These are phyloP conservation scores for Auricularia cornea DNA, from an alignment of 768 basidiomycete genomes.

Conservation along the genomic window DNA sequence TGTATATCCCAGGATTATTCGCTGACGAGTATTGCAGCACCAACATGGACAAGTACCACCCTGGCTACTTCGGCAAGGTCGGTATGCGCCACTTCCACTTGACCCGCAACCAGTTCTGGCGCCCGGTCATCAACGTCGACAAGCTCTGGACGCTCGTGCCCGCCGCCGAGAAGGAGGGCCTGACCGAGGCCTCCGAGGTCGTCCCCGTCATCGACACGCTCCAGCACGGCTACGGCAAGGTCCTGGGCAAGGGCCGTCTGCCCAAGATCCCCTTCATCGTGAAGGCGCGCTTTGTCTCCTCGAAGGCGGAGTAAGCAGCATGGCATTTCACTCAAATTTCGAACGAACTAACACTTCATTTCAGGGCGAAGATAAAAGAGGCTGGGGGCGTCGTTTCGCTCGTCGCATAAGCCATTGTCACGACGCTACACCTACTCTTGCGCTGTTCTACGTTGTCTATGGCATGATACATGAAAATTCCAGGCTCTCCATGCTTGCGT, in stretches of 20 bases:
- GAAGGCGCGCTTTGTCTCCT: slow-evolving; percentile 93
- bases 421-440: too few species aligned
- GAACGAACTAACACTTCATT: slow-evolving; percentile 1
- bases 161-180: slow-evolving; percentile 67
- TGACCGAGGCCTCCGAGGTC: slow-evolving; percentile 65
- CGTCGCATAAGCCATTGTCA: slow-evolving; percentile 52
- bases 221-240: slow-evolving; percentile 79
- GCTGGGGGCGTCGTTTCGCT: slow-evolving; percentile 91
- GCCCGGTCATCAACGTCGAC: slow-evolving; percentile 97
- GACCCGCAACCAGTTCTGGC: slow-evolving; percentile 84
- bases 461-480: not conserved
- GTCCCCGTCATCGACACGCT: slow-evolving; percentile 94
- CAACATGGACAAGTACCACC: slow-evolving; percentile 99
- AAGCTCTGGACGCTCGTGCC: slow-evolving; percentile 92
- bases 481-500: too few species aligned
- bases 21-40: slow-evolving; percentile 40
- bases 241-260: slow-evolving; percentile 93
- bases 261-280: slow-evolving; percentile 93
- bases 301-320: slow-evolving; percentile 69
- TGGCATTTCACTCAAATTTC: too few species aligned
- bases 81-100: slow-evolving; percentile 99
- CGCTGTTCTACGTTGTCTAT: not conserved
- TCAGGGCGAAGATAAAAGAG: slow-evolving; percentile 80
- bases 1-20: too few species aligned
- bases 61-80: slow-evolving; percentile 99